Evolutionary conservation across 225 moss, liverwort and hornwort genomes (phyloP).

Genomic region (Physcomitrellopsis africana): DNA sequence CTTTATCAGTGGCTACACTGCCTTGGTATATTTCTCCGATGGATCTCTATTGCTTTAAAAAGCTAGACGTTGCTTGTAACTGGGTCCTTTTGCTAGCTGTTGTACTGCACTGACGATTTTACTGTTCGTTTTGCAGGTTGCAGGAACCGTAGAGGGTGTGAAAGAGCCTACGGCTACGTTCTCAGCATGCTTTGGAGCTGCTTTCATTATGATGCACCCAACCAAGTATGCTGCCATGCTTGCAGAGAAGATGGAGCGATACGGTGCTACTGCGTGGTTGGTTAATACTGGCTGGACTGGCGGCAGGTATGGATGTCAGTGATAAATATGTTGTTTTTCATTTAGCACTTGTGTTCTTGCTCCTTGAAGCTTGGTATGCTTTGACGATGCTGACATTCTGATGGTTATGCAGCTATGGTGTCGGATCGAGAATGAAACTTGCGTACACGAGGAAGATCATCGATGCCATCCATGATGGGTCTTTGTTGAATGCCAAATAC

Average conservation of each 20-base stretch:
- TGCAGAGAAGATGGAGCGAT: constrained; percentile 63
- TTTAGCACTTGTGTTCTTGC: too few species aligned
- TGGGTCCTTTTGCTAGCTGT: too few species aligned
- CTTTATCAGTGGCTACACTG: constrained; percentile 99
- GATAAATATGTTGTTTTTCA: too few species aligned
- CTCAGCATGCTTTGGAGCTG: constrained; percentile 78
- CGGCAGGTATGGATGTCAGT: constrained; percentile 47
- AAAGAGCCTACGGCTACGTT: constrained; percentile 71
- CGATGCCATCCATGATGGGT: constrained; percentile 93
- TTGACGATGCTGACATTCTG: constrained; percentile 2
- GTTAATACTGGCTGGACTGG: constrained; percentile 83
- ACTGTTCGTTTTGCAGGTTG: too few species aligned
- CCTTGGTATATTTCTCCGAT: constrained; percentile 62
- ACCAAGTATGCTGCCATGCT: constrained; percentile 75
- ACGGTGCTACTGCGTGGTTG: constrained; percentile 66
- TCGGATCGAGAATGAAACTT: constrained; percentile 87
- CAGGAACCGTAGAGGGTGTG: constrained; percentile 51
- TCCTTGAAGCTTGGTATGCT: not conserved
- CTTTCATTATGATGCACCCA: constrained; percentile 78
- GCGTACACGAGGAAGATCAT: constrained; percentile 90
- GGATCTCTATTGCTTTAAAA: too few species aligned
- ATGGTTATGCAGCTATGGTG: constrained; percentile 67
- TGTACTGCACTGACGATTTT: too few species aligned
- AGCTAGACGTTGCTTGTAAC: too few species aligned
- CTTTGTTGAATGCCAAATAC: constrained; percentile 61